A percentile compares a stretch with the other conserved stretches of the same genome.
These are phyloP conservation scores for Solanum bulbocastanum DNA, from an alignment of 257 asterid species.

Conservation along the genomic window DNA sequence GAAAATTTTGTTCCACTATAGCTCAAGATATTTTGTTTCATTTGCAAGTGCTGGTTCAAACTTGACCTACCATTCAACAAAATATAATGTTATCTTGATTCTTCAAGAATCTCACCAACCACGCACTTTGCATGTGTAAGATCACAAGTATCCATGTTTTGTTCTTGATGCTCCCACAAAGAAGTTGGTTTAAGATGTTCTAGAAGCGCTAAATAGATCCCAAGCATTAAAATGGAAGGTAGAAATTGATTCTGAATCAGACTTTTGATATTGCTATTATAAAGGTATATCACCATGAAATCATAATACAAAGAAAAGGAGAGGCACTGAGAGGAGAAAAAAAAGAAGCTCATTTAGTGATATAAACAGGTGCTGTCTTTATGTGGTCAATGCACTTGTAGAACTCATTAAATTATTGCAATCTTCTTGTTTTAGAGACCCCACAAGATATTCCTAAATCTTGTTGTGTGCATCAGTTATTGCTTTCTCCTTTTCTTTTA, in stretches of 20 bases:
- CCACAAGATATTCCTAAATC: constrained; percentile 21
- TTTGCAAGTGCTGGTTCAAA: background rate
- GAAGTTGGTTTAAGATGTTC: background rate
- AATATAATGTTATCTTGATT: background rate
- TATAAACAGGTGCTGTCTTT: constrained; percentile 11
- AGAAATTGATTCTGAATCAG: background rate
- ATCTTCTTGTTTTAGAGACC: constrained; percentile 19
- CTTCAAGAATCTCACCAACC: background rate
- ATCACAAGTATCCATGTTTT: background rate
- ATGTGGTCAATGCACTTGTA: constrained; percentile 17
- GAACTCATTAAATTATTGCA: constrained; percentile 20
- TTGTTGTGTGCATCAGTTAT: constrained; percentile 11
- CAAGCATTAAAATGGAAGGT: background rate
- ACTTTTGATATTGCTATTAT: background rate
- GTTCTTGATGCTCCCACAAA: background rate
- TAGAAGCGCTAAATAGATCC: background rate
- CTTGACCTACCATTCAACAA: background rate
- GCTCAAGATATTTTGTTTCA: background rate
- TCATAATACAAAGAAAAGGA: background rate
- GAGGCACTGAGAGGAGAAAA: background rate
- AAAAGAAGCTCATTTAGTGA: background rate
- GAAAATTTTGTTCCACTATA: background rate
- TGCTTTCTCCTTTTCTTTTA: background rate
- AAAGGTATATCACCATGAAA: background rate
- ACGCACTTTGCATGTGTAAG: background rate